Percentiles rank a stretch among this genome's conserved stretches.
phyloP scores from a whole-genome alignment of 768 basidiomycete genomes.

The Coprinellus micaceus region DNA sequence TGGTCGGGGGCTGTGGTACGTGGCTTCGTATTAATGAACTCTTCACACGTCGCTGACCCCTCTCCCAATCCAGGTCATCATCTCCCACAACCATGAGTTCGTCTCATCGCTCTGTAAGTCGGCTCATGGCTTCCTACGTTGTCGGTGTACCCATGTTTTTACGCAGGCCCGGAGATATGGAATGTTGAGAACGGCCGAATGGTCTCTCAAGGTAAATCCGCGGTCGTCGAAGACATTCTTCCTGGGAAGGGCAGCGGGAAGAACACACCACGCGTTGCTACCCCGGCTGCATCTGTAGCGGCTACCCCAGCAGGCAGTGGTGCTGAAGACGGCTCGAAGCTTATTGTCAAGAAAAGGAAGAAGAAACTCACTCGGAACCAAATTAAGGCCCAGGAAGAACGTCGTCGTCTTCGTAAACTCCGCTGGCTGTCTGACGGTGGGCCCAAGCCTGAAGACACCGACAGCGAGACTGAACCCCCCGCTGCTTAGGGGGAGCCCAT shows the following conservation, averaged over 20 bases:
- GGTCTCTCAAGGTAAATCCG: constrained; percentile 83
- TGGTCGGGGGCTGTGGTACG: constrained; percentile 90
- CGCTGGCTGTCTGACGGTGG: constrained; percentile 84
- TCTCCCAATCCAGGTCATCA: constrained; percentile 64
- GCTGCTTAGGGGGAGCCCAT: background rate
- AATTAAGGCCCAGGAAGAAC: constrained; percentile 83
- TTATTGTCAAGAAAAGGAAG: constrained; percentile 74
- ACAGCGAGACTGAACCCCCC: constrained; percentile 44
- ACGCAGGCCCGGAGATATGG: constrained; percentile 87
- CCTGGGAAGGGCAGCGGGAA: constrained; percentile 66
- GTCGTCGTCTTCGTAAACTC: constrained; percentile 74
- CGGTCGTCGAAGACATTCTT: constrained; percentile 82
- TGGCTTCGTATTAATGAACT: constrained; percentile 12
- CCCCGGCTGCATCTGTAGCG: constrained; percentile 63
- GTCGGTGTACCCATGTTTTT: constrained; percentile 4
- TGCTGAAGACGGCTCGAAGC: constrained; percentile 53
- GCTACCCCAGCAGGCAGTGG: constrained; percentile 80
- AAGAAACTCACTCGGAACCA: constrained; percentile 92
- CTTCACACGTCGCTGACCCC: constrained; percentile 16
- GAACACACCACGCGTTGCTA: constrained; percentile 70
- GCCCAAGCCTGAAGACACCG: constrained; percentile 78
- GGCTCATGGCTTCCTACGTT: constrained; percentile 9
- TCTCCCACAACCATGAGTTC: constrained; percentile 93
- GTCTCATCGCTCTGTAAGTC: constrained; percentile 74
- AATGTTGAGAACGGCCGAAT: constrained; percentile 83